Evolutionary conservation across 352 stramenopile genomes (phyloP), one percentile per base, ranked within the genome.

Genomic region (Globisporangium viniferum): DNA sequence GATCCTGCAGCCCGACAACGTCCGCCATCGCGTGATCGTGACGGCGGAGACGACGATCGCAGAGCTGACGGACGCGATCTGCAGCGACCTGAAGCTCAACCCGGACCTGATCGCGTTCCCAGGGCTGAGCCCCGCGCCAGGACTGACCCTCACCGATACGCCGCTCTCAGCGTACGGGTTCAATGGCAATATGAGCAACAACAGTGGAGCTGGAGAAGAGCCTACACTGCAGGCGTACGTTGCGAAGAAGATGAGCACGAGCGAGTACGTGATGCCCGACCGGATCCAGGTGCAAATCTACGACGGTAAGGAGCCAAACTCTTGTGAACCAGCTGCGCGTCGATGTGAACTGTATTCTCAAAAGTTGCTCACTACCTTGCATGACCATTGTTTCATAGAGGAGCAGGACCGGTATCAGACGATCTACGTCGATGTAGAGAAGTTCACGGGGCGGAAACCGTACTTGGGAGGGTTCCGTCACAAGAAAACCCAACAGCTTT

Each of bases 391-490:
- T 24, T 68, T 27, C 29, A 20, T n/a, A 86, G 75, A 90, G 41
- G 59, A 87, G 46, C 83, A 67, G n/a, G 70, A 87, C 22, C 78
- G 48, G n/a, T 74, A 75, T 46, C 68, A 51, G 57, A 88, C 71
- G 36, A 83, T 97, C 58, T 57, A 75, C 2, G 86, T 97, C 9
- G 77, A 86, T 18, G 81, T 97, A 31, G 77, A 86, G 14, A 95
- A 95, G 69, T 94, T 92, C 49, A 72, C 67, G 4, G 83, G 77
- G 10, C 73, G 73, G 7, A 98, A 98, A 68, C 70, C 80, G 39
- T 98, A 94, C 68, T 58, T 98, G 9, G 94, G 94, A 14, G 94
- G 94, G 10, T 98, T 94, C 66, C 76, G 82, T 39, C 80, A 98
- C 73, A 89, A 89, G 33, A 90, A 93, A 58, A 98, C 79, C 0